phyloP scores from a whole-genome alignment of 2,329 filamentous ascomycete genomes.

The Calonectria ilicicola region DNA sequence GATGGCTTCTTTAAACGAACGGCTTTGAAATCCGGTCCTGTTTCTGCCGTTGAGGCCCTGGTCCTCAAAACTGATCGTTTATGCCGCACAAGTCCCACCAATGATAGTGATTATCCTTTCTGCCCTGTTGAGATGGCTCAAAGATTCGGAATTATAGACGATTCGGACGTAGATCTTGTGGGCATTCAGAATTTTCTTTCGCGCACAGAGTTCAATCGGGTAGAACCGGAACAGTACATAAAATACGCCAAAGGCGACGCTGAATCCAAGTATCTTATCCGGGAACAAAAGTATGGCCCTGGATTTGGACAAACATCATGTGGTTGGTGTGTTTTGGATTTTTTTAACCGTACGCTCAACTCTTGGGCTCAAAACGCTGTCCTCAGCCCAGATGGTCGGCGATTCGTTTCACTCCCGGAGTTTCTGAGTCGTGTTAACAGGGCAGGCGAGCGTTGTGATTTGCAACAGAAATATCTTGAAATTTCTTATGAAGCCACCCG shows the following conservation, averaged over 20 bases:
- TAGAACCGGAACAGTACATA: background rate
- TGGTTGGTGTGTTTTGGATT: background rate
- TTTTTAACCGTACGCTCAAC: conserved; percentile 11
- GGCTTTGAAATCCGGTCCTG: background rate
- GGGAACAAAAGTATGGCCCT: background rate
- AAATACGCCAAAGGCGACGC: background rate
- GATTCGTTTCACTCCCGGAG: background rate
- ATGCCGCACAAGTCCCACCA: background rate
- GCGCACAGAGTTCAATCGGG: background rate
- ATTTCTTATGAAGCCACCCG: background rate
- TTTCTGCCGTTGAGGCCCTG: background rate
- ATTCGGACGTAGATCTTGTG: background rate
- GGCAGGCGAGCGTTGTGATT: background rate
- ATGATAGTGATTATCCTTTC: background rate
- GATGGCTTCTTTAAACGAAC: background rate
- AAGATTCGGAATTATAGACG: background rate
- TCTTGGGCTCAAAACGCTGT: background rate
- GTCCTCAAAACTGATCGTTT: background rate
- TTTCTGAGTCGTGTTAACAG: background rate
- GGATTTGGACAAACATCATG: background rate
- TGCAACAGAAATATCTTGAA: background rate
- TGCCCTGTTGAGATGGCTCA: background rate
- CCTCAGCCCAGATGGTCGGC: background rate
- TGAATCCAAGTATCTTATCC: background rate
- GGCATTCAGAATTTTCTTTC: background rate